These are phyloP conservation scores for Phytophthora palmivora DNA, from an alignment of 352 stramenopile genomes.

Conservation along the genomic window DNA sequence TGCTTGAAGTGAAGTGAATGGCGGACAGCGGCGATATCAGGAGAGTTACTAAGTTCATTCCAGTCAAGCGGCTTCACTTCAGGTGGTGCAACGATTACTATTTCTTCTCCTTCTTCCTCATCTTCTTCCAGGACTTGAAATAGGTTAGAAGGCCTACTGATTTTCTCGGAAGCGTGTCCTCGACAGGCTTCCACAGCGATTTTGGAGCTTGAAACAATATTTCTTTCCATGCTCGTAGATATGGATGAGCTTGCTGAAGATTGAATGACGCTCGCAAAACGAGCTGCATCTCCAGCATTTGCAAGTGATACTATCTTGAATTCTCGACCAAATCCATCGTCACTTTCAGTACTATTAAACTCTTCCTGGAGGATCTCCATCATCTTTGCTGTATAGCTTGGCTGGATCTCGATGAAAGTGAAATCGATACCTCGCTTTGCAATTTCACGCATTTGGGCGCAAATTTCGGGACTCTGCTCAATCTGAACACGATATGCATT, in stretches of 20 bases:
- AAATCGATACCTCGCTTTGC: conserved; percentile 45
- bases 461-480: conserved; percentile 39
- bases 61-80: conserved; percentile 23
- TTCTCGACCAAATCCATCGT: conserved; percentile 20
- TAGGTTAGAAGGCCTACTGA: background rate
- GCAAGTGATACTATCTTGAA: conserved; percentile 35
- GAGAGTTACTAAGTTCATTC: conserved; percentile 5
- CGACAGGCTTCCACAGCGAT: background rate
- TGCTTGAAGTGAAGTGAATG: conserved; percentile 46
- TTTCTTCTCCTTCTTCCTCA: conserved; percentile 1
- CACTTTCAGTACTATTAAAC: conserved; percentile 17
- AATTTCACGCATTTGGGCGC: conserved; percentile 41
- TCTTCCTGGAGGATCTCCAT: conserved; percentile 32
- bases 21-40: conserved; percentile 30
- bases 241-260: conserved; percentile 37
- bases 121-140: conserved; percentile 15
- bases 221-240: conserved; percentile 33
- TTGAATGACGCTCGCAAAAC: conserved; percentile 25
- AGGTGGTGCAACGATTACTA: background rate
- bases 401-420: conserved; percentile 43
- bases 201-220: conserved; percentile 21
- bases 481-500: conserved; percentile 23
- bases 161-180: conserved; percentile 6
- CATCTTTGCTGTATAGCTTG: conserved; percentile 41
- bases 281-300: conserved; percentile 12